phyloP scores from a whole-genome alignment of 2,329 filamentous ascomycete genomes.

The Penicillium corylophilum region DNA sequence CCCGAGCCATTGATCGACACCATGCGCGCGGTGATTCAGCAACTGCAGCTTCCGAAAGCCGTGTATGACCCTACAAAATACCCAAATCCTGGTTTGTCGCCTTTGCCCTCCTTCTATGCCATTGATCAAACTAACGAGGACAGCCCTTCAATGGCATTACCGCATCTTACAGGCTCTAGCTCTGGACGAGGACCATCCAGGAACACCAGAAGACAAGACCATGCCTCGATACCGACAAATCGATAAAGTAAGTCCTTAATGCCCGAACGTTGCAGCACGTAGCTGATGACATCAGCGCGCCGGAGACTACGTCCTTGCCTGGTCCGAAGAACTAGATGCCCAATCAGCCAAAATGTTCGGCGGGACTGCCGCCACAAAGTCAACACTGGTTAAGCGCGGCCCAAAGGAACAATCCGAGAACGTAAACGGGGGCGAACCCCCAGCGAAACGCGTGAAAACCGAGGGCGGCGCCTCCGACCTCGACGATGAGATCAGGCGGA shows the following conservation, averaged over 20 bases:
- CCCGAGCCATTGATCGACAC: constrained; percentile 72
- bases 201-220: constrained; percentile 72
- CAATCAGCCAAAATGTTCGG: constrained; percentile 50
- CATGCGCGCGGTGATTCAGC: constrained; percentile 80
- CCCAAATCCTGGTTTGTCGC: constrained; percentile 67
- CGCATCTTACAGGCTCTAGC: constrained; percentile 87
- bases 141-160: constrained; percentile 94
- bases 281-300: constrained; percentile 53
- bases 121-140: constrained; percentile 1
- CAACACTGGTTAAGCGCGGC: constrained; percentile 50
- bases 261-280: background rate
- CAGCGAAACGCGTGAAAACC: constrained; percentile 49
- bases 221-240: constrained; percentile 84
- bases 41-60: constrained; percentile 82
- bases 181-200: constrained; percentile 84
- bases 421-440: constrained; percentile 27
- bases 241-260: constrained; percentile 57
- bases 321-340: constrained; percentile 67
- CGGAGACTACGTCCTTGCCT: constrained; percentile 74
- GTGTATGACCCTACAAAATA: constrained; percentile 83
- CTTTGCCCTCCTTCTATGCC: background rate
- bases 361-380: constrained; percentile 38
- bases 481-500: constrained; percentile 41
- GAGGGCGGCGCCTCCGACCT: constrained; percentile 27
- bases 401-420: constrained; percentile 23